Evolutionary conservation across 805 yeast species (phyloP), one percentile per base, ranked within the genome.

Genomic region (Saccharomycopsis fibuligera): DNA sequence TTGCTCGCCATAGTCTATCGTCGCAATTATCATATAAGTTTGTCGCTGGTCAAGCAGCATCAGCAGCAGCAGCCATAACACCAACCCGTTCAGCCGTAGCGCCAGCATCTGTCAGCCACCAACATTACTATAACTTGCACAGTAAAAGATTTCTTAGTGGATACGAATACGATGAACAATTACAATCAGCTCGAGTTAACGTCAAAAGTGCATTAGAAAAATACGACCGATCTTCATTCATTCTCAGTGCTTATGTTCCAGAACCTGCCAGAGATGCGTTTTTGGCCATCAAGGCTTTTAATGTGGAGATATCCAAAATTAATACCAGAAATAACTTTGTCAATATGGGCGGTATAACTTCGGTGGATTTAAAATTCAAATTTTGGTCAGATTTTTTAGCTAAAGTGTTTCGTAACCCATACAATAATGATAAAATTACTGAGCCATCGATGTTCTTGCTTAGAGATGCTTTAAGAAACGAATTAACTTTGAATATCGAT

Each of bases 201-300:
- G 49, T 45, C 19, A 50, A 38, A 27, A 45, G 31, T 12, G 5
- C 47, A 8, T 62, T 82, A 5, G 72, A 67, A 55, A 66, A 62
- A 24, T 68, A 62, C 49, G 93, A 85, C 62, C 64, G 82, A 16
- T 81, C 87, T 8, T 76, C 90, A 1, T 75, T 75, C 49, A 62
- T 86, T 16, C 65, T 86, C 22, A 75, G 84, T 2, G 83, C 83
- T 42, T 83, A 86, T 58, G 68, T 84, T 25, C 95, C 95, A 2
- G 69, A 67, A 31, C 80, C 79, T 9, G 74, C 82, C 1, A 70
- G 81, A 54, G 79, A 80, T 56, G 73, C 81, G 1, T 83, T 74
- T 55, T 51, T 82, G 12, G 95, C 86, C 0, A 67, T 83, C 29
- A 66, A 81, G 35, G 81, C 84, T 0, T 78, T 87, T 65, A 79